phyloP scores from a whole-genome alignment of 805 yeast species.

The Hemisphaericaspora nanyangensis region DNA sequence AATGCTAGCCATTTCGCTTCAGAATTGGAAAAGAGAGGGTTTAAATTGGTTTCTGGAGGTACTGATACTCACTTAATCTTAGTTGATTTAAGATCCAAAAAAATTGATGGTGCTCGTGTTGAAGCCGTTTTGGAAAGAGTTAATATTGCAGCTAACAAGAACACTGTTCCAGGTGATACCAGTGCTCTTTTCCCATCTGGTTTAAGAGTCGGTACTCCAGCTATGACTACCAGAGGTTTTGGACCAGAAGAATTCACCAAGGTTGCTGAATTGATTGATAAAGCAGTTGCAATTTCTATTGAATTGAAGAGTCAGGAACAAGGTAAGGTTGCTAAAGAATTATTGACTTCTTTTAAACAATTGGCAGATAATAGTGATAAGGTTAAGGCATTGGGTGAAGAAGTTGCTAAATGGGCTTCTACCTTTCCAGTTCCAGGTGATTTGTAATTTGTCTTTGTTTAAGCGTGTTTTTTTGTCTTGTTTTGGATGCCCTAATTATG shows the following conservation, averaged over 20 bases:
- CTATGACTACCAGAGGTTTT: slow-evolving; percentile 97
- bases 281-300: slow-evolving; percentile 65
- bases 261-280: slow-evolving; percentile 77
- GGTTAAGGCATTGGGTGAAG: slow-evolving; percentile 60
- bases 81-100: slow-evolving; percentile 82
- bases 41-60: slow-evolving; percentile 86
- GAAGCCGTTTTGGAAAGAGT: slow-evolving; percentile 92
- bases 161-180: slow-evolving; percentile 97
- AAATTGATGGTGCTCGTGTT: slow-evolving; percentile 94
- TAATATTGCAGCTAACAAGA: slow-evolving; percentile 95
- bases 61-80: slow-evolving; percentile 97
- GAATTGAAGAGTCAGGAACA: slow-evolving; percentile 55
- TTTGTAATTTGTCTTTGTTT: slow-evolving; percentile 14
- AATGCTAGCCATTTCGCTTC: slow-evolving; percentile 83
- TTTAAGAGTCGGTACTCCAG: slow-evolving; percentile 96
- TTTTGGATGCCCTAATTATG: too few relatives aligned
- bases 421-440: slow-evolving; percentile 91
- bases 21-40: slow-evolving; percentile 68
- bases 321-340: slow-evolving; percentile 85
- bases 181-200: slow-evolving; percentile 97
- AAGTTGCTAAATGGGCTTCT: slow-evolving; percentile 89
- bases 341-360: slow-evolving; percentile 87
- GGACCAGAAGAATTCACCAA: slow-evolving; percentile 80
- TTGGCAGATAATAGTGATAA: slow-evolving; percentile 66
- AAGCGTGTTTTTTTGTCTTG: neutral